Evolutionary conservation across 371 early-diverging fungal species (phyloP).

Genomic region (Rhizopus arrhizus): DNA sequence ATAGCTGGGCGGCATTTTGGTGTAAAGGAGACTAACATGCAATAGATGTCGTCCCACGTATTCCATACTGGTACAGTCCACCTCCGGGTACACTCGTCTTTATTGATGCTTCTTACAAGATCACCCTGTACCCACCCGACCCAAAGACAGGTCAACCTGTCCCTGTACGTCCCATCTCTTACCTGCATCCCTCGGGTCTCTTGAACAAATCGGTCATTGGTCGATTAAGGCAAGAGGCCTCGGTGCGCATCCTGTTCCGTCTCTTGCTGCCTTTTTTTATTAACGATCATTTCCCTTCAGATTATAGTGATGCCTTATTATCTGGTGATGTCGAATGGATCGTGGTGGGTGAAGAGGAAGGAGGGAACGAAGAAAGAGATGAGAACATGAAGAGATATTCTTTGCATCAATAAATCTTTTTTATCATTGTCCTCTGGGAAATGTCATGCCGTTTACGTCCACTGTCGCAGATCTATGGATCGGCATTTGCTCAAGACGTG

Average conservation of each 20-base stretch:
- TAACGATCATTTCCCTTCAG: constrained; percentile 61
- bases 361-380: constrained; percentile 14
- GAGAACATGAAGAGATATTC: neutral
- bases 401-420: neutral
- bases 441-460: too few species aligned
- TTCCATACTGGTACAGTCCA: constrained; percentile 53
- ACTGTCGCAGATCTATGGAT: too few species aligned
- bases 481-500: too few species aligned
- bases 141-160: constrained; percentile 32
- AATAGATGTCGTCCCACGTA: constrained; percentile 53
- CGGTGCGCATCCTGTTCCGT: constrained; percentile 52
- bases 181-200: constrained; percentile 58
- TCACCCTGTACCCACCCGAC: constrained; percentile 33
- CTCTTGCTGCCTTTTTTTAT: constrained; percentile 57
- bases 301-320: constrained; percentile 51
- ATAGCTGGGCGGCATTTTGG: neutral
- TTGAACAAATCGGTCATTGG: constrained; percentile 50
- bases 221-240: constrained; percentile 48
- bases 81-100: constrained; percentile 62
- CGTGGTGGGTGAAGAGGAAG: constrained; percentile 42
- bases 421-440: too few species aligned
- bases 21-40: neutral
- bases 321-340: constrained; percentile 47
- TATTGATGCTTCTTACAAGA: constrained; percentile 50
- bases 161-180: constrained; percentile 56